These are phyloP conservation scores for Elymus sibiricus DNA, from an alignment of 176 grass and related monocot genomes.

Conservation along the genomic window DNA sequence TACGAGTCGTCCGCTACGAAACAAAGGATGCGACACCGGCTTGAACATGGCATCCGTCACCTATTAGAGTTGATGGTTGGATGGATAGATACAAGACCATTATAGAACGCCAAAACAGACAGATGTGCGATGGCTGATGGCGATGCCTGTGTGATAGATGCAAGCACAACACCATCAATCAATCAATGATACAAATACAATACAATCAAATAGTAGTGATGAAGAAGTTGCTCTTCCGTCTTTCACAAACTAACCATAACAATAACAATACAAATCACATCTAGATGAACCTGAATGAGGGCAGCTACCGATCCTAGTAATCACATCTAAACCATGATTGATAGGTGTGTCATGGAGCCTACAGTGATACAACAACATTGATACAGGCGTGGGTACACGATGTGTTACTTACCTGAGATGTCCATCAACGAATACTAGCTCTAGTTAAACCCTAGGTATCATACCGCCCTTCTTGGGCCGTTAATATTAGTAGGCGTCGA, in stretches of 20 bases:
- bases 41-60: conserved; percentile 18
- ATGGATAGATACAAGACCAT: neutral
- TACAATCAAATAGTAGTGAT: conserved; percentile 13
- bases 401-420: neutral
- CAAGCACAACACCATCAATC: neutral
- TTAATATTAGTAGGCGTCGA: conserved; percentile 45
- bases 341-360: conserved; percentile 16
- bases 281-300: neutral
- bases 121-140: neutral
- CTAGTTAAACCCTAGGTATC: conserved; percentile 41
- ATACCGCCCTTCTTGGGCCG: conserved; percentile 25
- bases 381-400: conserved; percentile 12
- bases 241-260: conserved; percentile 9
- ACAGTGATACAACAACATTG: conserved; percentile 31
- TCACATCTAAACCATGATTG: conserved; percentile 7
- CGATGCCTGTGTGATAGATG: neutral
- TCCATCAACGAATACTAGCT: conserved; percentile 24
- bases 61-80: neutral
- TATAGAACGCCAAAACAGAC: neutral
- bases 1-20: conserved; percentile 6
- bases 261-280: neutral
- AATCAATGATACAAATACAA: neutral
- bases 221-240: neutral
- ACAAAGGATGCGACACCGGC: neutral
- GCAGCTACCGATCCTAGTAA: conserved; percentile 25